Evolutionary conservation across 805 yeast species (phyloP), one percentile per base, ranked within the genome.

Genomic region (Starmera caribaea): DNA sequence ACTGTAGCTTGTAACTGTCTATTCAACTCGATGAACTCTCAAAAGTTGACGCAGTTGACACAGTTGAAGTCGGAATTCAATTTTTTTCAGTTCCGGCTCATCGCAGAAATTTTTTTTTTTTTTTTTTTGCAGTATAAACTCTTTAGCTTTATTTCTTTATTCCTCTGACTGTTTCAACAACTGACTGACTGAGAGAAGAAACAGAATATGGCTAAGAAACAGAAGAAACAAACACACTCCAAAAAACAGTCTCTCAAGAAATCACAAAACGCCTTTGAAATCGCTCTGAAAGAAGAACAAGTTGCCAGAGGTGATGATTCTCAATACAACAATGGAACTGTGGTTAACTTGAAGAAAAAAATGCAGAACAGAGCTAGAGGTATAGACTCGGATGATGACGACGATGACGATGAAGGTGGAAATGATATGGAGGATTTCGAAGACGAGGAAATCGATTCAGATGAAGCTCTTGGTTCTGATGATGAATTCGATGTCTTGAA

Each of bases 401-500:
- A 52, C 5, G 45, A 40, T 31, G 59, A 51, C 12, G 56, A 45
- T 14, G 55, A n/a, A n/a, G n/a, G n/a, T n/a, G n/a, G n/a, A n/a
- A n/a, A 47, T 11, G 61, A 48, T 6, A 61, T 54, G 2, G 57
- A 57, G 4, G 63, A 59, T 17, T 64, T 75, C 45, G 75, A 66
- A 36, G 83, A 77, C 50, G 84, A 77, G 52, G 84, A 83, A 44
- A 65, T 83, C 35, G 86, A 81, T 50, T 85, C 95, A 1, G 96
- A 88, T 57, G 96, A 83, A 50, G 96, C 95, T 0, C 61, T 85
- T 43, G 95, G 92, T 1, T 80, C 92, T 0, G 94, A 74, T 42
- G 89, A 82, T 48, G 86, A 78, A 39, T 75, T 71, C 42, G 85
- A 78, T 40, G 72, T 68, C 8, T 59, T 79, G 49, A 72, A 74